phyloP scores from a whole-genome alignment of 306 rosid species.

The Lithocarpus polystachyus region DNA sequence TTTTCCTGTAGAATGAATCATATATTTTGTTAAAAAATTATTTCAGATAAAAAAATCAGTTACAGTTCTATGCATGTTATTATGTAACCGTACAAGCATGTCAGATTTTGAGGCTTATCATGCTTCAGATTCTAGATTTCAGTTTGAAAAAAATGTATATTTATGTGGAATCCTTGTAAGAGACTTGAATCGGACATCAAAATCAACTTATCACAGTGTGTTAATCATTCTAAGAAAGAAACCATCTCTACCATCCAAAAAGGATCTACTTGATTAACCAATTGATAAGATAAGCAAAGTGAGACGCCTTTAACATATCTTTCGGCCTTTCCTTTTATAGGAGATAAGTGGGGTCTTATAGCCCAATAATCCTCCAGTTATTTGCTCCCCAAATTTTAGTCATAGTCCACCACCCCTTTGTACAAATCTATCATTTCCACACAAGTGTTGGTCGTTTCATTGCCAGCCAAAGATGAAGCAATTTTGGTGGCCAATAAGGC shows the following conservation, averaged over 20 bases:
- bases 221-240: slow-evolving; percentile 18
- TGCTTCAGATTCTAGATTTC: background rate
- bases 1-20: no score
- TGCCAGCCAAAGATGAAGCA: slow-evolving; percentile 1
- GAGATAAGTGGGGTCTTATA: slow-evolving; percentile 11
- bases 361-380: slow-evolving; percentile 22
- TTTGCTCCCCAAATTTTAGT: background rate
- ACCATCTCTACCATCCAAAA: slow-evolving; percentile 17
- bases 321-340: background rate
- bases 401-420: background rate
- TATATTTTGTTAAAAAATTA: no score
- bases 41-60: no score
- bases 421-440: slow-evolving; percentile 18
- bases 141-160: background rate
- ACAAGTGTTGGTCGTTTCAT: slow-evolving; percentile 9
- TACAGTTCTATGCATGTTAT: no score
- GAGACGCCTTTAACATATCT: background rate
- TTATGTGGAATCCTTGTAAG: slow-evolving; percentile 28
- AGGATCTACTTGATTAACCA: slow-evolving; percentile 17
- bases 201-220: background rate
- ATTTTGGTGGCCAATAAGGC: slow-evolving; percentile 8
- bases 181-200: slow-evolving; percentile 2
- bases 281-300: slow-evolving; percentile 5
- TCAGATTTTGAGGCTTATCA: background rate
- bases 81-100: no score